Evolutionary conservation across 1,139 yeast genomes (phyloP), one percentile per base, ranked within the genome.

Genomic region (Taphrina confusa): DNA sequence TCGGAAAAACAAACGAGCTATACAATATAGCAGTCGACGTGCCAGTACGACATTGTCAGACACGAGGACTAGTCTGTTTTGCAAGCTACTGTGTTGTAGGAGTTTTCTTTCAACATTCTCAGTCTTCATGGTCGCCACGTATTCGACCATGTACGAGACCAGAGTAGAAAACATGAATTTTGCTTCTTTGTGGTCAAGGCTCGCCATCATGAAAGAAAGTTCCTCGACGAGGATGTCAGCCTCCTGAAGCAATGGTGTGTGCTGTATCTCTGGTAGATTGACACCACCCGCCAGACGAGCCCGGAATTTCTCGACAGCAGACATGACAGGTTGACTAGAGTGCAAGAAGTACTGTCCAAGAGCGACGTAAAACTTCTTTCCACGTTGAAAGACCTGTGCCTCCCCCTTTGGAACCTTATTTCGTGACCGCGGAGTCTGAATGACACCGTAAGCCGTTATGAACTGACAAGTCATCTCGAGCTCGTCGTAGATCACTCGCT

Each of bases 181-280:
- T 12, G 51, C 25, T 14, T 54, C 58, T 34, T 54, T 54, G 34
- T 36, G 28, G 23, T 54, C 58, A n/a, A 54, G 51, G 8, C 30
- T 22, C 11, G n/a, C 27, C 25, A 28, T 31, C 31, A 44, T 36
- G 23, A 5, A 25, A 11, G 36, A 5, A 23, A 54, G 27, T 16
- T 54, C 58, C 5, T 54, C 51, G 34, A 54, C 8, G 12, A 54
- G 28, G 44, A 44, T 34, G 20, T 34, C 39, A 9, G 58, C 49
- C 34, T 54, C 58, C n/a, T 36, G 50, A 4, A 12, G 27, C n/a
- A 44, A 20, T n/a, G 51, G 44, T 16, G 36, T 54, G 2, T 44
- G 42, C 28, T 31, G 33, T n/a, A 54, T 46, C 22, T 54, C 58
- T 2, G 58, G 58, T 44, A 54, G 16, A n/a, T 54, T 46, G n/a